Evolutionary conservation across 179 eudicot species (phyloP), one percentile per base, ranked within the genome.

Genomic region (Carnegiea gigantea): DNA sequence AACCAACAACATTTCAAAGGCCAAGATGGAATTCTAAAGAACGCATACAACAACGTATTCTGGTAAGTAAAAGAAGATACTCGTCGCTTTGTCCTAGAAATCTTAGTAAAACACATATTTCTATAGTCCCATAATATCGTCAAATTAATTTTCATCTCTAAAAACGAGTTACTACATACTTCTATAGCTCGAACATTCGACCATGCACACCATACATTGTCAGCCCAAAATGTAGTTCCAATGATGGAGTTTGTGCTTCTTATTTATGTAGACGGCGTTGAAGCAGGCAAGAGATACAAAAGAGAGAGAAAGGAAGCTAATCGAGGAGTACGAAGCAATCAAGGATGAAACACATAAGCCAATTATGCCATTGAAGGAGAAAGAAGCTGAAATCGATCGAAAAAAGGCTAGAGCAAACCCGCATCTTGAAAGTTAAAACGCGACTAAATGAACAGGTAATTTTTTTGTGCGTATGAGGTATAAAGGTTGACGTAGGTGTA

Each of bases 361-460:
- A 15, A 4, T 57, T 20, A 14, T 7, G 23, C 13, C 18, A 18
- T 43, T 76, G 14, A 18, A 57, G 20, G 9, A 53, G 65, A 20
- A 54, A 21, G 48, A 76, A 33, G 67, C 38, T 3, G 48, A 76
- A n/a, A 76, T 65, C 3, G 9, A 65, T 10, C 12, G 17, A 26
- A 24, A 65, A 38, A 65, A 65, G 7, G 30, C 70, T 12, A 18
- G 6, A 17, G 48, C 65, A 53, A 76, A 53, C 7, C 48, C 11
- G 24, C 28, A n/a, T 54, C n/a, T n/a, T 38, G 15, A 43, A 30
- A 30, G 26, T 33, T 33, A 62, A 54, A 54, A 30, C 54, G 15
- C 78, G 54, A 21, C 46, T 76, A 30, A 20, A 53, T 21, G 40
- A 53, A 60, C 67, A 76, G 78, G 78, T 76, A 60, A 0, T 33